Conservation (phyloP, 208 protist genomes). For the Trichomonas vaginalis region DNA sequence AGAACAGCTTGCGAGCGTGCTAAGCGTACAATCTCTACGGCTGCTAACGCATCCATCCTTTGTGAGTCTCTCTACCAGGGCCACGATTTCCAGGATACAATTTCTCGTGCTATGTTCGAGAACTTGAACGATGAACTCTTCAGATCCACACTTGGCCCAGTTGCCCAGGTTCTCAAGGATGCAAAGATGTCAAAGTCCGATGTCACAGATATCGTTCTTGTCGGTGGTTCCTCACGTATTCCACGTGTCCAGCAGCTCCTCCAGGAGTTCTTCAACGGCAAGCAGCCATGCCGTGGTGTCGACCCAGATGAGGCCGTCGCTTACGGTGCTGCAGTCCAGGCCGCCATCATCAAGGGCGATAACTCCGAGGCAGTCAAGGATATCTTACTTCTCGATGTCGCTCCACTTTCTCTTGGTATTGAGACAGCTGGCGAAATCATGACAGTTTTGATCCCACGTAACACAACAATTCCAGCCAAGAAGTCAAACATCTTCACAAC, state of each 20-base stretch:
- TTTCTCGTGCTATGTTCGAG: conserved; percentile 91
- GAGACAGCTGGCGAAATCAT: conserved; percentile 60
- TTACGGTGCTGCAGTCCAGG: conserved; percentile 91
- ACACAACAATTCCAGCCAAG: conserved; percentile 49
- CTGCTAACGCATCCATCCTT: conserved; percentile 59
- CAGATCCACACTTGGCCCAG: conserved; percentile 63
- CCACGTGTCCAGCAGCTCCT: conserved; percentile 51
- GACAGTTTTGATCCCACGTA: conserved; percentile 63
- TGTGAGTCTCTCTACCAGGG: conserved; percentile 82
- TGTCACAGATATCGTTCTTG: conserved; percentile 40
- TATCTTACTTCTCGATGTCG: conserved; percentile 43
- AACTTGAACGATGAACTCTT: conserved; percentile 67
- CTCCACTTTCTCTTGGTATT: too few relatives aligned
- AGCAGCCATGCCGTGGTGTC: conserved; percentile 62
- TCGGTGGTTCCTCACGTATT: conserved; percentile 22
- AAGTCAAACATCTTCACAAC: conserved; percentile 71
- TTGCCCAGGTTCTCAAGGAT: conserved; percentile 74
- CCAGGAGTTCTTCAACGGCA: conserved; percentile 64
- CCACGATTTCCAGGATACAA: conserved; percentile 71
- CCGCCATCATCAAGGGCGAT: conserved; percentile 70
- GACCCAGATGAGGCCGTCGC: too few relatives aligned
- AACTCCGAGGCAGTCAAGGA: conserved; percentile 49
- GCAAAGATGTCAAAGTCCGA: conserved; percentile 69
- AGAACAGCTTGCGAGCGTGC: conserved; percentile 65
- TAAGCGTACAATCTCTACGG: conserved; percentile 47